Conservation (phyloP, 2,329 filamentous ascomycete species). For the Epichloe hybrida region DNA sequence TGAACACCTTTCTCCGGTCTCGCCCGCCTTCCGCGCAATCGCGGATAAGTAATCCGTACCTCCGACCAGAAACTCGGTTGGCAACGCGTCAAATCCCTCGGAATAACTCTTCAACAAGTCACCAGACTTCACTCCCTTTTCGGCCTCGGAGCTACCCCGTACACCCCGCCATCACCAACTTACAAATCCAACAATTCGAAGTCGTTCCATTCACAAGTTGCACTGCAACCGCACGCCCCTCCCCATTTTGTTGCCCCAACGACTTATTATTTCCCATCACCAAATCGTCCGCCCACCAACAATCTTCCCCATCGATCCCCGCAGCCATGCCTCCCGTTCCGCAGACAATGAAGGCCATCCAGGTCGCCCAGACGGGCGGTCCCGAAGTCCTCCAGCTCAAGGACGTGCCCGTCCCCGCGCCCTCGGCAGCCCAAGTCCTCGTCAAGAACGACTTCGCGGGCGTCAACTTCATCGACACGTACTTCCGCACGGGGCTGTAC, state of each 20-base stretch:
- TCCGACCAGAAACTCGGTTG: too few relatives aligned
- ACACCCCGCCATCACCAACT: too few relatives aligned
- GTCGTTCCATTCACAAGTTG: too few relatives aligned
- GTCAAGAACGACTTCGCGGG: slow-evolving; percentile 71
- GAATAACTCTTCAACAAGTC: too few relatives aligned
- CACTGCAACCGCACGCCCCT: neutral
- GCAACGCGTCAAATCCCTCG: too few relatives aligned
- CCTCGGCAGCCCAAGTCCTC: slow-evolving; percentile 57
- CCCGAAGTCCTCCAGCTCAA: slow-evolving; percentile 59
- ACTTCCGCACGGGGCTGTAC: slow-evolving; percentile 81
- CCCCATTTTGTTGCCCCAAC: neutral
- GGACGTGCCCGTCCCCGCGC: slow-evolving; percentile 54
- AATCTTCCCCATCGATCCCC: neutral
- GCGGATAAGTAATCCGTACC: too few relatives aligned
- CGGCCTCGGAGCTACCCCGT: too few relatives aligned
- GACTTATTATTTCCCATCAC: neutral
- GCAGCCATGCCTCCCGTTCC: slow-evolving; percentile 54
- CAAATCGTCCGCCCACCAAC: neutral
- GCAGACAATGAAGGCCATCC: slow-evolving; percentile 56
- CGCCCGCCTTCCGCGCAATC: too few relatives aligned
- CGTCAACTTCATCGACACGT: slow-evolving; percentile 83
- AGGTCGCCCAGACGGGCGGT: slow-evolving; percentile 51
- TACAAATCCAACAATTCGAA: too few relatives aligned
- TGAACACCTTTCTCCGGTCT: too few relatives aligned
- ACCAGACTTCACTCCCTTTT: too few relatives aligned